Base-by-base conservation (phyloP, 2,329 filamentous ascomycete species). In the Cercospora sp. region DNA sequence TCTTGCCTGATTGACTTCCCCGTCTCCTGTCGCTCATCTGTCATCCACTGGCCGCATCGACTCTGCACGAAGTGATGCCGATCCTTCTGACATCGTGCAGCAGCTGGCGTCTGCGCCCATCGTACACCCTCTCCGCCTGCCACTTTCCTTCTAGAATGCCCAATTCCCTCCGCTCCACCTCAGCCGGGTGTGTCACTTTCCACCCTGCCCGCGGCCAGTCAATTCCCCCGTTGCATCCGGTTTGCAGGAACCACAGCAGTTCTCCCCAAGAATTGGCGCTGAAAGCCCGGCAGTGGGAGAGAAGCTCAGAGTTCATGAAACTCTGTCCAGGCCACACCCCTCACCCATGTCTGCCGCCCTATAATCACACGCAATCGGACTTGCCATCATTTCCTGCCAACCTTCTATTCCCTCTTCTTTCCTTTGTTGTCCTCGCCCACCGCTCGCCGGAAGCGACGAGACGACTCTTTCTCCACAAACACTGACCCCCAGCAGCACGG, bases 331-430 rank as follows among this genome's bases (percentile, higher is more conserved):
- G 62, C 48, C 26, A 36, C 10, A 58, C 28, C 51, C 62, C 20
- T 45, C 31, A 23, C 53, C 62, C 62, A 45, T 59, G 62, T 30
- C 53, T 20, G 28, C 28, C 55, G 28, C 55, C 9, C 55, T 28
- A 20, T 48, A 53, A 40, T 58, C 30, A 61, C 57, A 53, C 64
- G 57, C 64, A 40, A 57, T 64, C 18, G 30, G 40, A 26, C 33
- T 60, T 65, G 53, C 23, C 45, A 57, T 63, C 62, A 66, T 66
- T 59, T 51, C 63, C 45, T 63, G 60, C 51, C 60, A 63, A 18
- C 66, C 51, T 28, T 62, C 33, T 36, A 28, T 57, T 55, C 36
- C 23, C 28, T 60, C 40, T 26, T 48, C 57, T 30, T 60, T 64
- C 53, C 45, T 53, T 60, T 60, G 40, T 60, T 55, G 28, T 12